phyloP scores from a whole-genome alignment of 78 protist genomes.

The Dictyostelium intermedium region DNA sequence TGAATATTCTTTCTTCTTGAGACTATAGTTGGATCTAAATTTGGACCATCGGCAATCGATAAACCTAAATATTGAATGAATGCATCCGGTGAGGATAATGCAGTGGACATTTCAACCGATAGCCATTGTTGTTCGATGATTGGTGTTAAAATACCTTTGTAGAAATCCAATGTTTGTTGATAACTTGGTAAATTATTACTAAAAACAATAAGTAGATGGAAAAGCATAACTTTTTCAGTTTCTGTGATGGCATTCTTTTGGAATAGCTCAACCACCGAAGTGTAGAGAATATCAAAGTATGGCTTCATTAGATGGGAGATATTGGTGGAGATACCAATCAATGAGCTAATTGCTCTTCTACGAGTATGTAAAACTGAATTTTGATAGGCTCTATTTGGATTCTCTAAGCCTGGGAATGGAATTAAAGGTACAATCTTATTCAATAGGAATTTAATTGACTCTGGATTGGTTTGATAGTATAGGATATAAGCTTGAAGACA shows the following conservation, averaged over 20 bases:
- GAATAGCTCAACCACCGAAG: slow-evolving; percentile 17
- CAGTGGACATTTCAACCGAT: not conserved
- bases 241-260: not conserved
- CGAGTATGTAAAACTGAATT: slow-evolving; percentile 14
- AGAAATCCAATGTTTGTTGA: slow-evolving; percentile 9
- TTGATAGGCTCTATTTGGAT: not conserved
- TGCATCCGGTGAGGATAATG: slow-evolving; percentile 38
- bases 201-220: slow-evolving; percentile 3
- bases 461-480: slow-evolving; percentile 48
- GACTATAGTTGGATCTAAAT: not conserved
- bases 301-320: slow-evolving; percentile 29
- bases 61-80: slow-evolving; percentile 3
- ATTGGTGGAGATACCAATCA: not conserved
- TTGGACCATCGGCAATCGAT: not conserved
- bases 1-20: not conserved
- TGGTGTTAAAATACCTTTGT: slow-evolving; percentile 25
- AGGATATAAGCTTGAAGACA: slow-evolving; percentile 8
- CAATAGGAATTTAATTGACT: slow-evolving; percentile 22
- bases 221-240: slow-evolving; percentile 55
- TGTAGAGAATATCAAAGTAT: slow-evolving; percentile 1
- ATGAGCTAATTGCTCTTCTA: slow-evolving; percentile 28
- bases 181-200: slow-evolving; percentile 7
- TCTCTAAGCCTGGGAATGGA: not conserved
- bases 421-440: slow-evolving; percentile 41
- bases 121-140: slow-evolving; percentile 2